A percentile compares a stretch with the other conserved stretches of the same genome.
Conservation (phyloP, 2,329 filamentous ascomycete genomes). For the Fusarium siculi region DNA sequence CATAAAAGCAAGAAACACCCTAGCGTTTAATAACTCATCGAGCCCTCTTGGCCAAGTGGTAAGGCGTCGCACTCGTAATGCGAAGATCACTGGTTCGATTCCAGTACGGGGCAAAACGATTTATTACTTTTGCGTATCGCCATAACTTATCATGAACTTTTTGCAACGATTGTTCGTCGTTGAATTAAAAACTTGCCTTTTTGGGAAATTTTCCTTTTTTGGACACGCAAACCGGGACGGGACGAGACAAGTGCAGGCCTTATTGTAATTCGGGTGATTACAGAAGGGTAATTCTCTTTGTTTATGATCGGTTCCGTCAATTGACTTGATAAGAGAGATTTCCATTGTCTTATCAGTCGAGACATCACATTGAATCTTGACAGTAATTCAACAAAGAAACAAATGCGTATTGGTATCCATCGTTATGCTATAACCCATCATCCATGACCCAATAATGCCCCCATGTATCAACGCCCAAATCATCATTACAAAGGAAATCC, state of each 20-base stretch:
- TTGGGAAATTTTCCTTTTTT: neutral
- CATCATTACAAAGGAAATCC: constrained; percentile 23
- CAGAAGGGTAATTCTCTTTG: neutral
- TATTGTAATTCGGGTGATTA: neutral
- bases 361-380: neutral
- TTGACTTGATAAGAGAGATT: neutral
- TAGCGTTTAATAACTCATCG: constrained; percentile 1
- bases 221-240: neutral
- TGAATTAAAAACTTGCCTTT: neutral
- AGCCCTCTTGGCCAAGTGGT: constrained; percentile 43
- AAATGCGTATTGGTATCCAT: constrained; percentile 9
- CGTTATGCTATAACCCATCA: constrained; percentile 1
- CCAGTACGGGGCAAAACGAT: constrained; percentile 29
- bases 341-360: too few species aligned
- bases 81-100: constrained; percentile 43
- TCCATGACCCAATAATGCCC: neutral
- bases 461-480: neutral
- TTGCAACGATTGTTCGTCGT: neutral
- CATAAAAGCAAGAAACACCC: rapidly evolving
- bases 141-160: rapidly evolving
- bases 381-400: neutral
- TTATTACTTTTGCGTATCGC: neutral
- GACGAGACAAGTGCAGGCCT: neutral
- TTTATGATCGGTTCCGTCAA: neutral
- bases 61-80: constrained; percentile 45